Percentiles rank a stretch among this genome's conserved stretches.
Evolutionary conservation across 2,329 filamentous ascomycete genomes (phyloP).

Genomic region (Shiraia sp.): DNA sequence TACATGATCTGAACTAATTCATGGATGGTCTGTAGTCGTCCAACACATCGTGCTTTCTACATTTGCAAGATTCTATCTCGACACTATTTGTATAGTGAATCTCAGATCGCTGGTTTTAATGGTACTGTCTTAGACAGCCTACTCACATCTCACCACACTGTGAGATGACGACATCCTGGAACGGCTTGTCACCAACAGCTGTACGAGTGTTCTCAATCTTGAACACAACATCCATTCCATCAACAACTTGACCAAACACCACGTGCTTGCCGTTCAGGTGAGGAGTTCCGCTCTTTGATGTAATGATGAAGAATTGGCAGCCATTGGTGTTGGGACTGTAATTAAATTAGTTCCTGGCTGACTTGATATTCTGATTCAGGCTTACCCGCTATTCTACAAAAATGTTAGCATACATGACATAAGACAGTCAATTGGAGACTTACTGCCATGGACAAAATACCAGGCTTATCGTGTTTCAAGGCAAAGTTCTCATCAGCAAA

Average conservation of each 20-base stretch:
- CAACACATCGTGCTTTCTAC: too few species aligned
- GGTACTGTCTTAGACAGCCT: background rate
- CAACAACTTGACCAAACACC: constrained; percentile 88
- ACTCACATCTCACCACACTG: constrained; percentile 91
- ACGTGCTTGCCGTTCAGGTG: constrained; percentile 94
- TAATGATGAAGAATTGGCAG: constrained; percentile 97
- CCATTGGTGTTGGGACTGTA: constrained; percentile 89
- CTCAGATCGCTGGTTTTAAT: too few species aligned
- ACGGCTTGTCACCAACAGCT: constrained; percentile 65
- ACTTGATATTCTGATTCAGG: background rate
- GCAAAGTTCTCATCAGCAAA: constrained; percentile 92
- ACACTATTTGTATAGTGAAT: too few species aligned
- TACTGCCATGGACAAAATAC: constrained; percentile 91
- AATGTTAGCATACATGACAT: too few species aligned
- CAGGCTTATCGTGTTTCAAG: constrained; percentile 76
- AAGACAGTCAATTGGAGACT: constrained; percentile 41
- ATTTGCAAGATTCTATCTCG: too few species aligned
- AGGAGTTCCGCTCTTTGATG: constrained; percentile 69
- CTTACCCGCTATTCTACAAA: constrained; percentile 14
- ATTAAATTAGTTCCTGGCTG: constrained; percentile 61
- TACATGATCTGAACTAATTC: too few species aligned
- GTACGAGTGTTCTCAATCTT: constrained; percentile 92
- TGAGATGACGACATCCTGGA: constrained; percentile 78
- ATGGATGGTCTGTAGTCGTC: too few species aligned
- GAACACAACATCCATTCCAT: constrained; percentile 85